Conservation (phyloP, 1,284 basidiomycete genomes). For the Naganishia albida region DNA sequence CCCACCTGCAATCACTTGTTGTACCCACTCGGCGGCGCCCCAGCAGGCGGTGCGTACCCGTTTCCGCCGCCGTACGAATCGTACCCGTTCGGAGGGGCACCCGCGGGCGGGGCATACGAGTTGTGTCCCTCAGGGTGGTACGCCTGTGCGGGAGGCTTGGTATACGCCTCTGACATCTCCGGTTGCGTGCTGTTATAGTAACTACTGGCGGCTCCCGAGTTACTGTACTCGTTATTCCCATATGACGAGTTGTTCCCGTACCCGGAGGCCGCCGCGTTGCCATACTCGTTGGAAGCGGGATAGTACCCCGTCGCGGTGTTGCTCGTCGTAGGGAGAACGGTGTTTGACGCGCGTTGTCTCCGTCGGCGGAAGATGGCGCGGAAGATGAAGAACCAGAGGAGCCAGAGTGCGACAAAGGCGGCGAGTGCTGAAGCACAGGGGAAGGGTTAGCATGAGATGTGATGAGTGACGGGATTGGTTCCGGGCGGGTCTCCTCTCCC, state of each 20-base stretch:
- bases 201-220: conserved; percentile 1
- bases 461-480: no score
- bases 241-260: not conserved
- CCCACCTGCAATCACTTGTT: conserved; percentile 2
- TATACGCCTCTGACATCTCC: conserved; percentile 19
- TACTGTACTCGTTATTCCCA: not conserved
- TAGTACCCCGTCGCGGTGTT: conserved; percentile 13
- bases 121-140: conserved; percentile 9
- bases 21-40: conserved; percentile 23
- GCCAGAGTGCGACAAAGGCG: not conserved
- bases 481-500: no score
- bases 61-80: not conserved
- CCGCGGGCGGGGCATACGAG: conserved; percentile 6
- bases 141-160: conserved; percentile 12
- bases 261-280: not conserved
- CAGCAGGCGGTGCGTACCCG: conserved; percentile 12
- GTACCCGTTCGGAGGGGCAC: conserved; percentile 13
- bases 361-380: conserved; percentile 18
- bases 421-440: not conserved
- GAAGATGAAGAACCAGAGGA: conserved; percentile 25
- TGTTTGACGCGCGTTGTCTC: not conserved
- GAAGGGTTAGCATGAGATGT: not conserved
- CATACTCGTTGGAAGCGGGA: conserved; percentile 12
- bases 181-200: conserved; percentile 11
- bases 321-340: conserved; percentile 1